Conservation (phyloP, 1,284 basidiomycete species). For the Puccinia hordei region DNA sequence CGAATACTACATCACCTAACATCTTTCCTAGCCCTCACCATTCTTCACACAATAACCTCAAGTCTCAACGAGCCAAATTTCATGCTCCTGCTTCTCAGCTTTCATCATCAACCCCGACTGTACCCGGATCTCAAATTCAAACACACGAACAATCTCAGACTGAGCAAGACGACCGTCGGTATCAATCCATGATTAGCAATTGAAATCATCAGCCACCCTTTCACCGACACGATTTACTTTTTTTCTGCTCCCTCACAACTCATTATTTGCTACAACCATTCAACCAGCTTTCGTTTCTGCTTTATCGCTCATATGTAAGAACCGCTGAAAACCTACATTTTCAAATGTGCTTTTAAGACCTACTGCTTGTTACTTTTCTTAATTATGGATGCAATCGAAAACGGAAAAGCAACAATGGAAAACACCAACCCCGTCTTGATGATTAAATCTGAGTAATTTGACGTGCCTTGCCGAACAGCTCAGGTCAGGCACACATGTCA, state of each 20-base stretch:
- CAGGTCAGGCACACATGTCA: too few relatives aligned
- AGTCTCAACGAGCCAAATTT: not conserved
- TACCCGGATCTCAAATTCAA: not conserved
- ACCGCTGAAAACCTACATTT: not conserved
- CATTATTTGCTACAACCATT: not conserved
- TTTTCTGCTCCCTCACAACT: not conserved
- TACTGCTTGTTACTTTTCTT: not conserved
- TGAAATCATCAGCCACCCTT: not conserved
- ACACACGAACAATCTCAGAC: not conserved
- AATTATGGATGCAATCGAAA: not conserved
- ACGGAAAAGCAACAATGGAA: slow-evolving; percentile 16
- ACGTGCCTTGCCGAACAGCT: too few relatives aligned
- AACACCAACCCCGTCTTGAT: not conserved
- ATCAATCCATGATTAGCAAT: slow-evolving; percentile 8
- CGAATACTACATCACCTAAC: not conserved
- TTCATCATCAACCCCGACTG: not conserved
- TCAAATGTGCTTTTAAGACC: slow-evolving; percentile 21
- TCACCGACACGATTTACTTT: not conserved
- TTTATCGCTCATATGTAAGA: slow-evolving; percentile 1
- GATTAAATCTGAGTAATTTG: too few relatives aligned
- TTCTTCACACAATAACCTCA: not conserved
- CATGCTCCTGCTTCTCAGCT: not conserved
- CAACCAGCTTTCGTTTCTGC: not conserved
- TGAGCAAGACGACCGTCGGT: not conserved
- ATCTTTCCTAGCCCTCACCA: not conserved